Evolutionary conservation across 1,284 basidiomycete species (phyloP), one percentile per base, ranked within the genome.

Genomic region (Ceratobasidium theobromae): DNA sequence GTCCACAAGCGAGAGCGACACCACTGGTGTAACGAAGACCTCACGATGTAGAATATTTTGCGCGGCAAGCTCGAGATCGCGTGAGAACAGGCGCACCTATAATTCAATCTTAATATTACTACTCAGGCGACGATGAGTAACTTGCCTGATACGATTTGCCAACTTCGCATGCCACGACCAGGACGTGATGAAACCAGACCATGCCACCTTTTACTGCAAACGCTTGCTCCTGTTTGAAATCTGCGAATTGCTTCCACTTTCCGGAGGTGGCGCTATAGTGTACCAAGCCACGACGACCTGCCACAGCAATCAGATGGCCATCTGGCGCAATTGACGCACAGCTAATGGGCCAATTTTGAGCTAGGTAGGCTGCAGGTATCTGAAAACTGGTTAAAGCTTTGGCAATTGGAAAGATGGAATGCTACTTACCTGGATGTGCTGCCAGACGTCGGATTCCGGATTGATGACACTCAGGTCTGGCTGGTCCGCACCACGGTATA

Each of bases 401-500:
- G 33, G 23, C 11, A 38, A 12, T 27, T 23, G 55, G 27, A 23
- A 14, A 27, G 23, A 64, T 27, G 9, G 4, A 51, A 11, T 21
- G 18, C 28, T 11, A 18, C 54, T 48, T 70, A 82, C 91, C 82
- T 94, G 95, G 75, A 98, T 90, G 77, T 93, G 89, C 72, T 98
- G 93, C 94, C 95, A 98, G 6, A 98, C 94, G 72, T 98, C 96
- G 2, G 93, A 93, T 73, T 98, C 95, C n/a, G 96, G 96, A 73
- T 98, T 98, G 75, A 99, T 98, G 53, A 99, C 88, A 73, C 93
- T 95, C 87, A 97, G 91, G 74, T 99, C 96, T 6, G 94, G 95
- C 76, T 98, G 95, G 76, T 99, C 96, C 21, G 93, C 91, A 1
- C 97, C 96, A 67, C 97, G 86, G 75, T 98, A 99, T n/a, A 99